These are phyloP conservation scores for Vigna angularis DNA, from an alignment of 306 rosid species.

Conservation along the genomic window DNA sequence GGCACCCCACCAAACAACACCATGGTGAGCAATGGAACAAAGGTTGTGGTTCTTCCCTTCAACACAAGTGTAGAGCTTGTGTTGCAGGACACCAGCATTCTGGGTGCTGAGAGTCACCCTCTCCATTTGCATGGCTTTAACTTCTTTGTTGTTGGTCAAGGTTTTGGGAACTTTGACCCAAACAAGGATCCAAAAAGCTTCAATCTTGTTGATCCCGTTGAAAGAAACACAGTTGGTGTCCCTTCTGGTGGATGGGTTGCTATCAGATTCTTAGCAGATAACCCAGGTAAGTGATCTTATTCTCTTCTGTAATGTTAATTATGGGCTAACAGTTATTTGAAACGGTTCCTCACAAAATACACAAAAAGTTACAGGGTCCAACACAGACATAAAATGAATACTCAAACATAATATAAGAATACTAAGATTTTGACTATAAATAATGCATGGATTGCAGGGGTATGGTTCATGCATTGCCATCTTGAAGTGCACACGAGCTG, in stretches of 20 bases:
- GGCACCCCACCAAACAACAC: conserved; percentile 69
- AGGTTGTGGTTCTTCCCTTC: conserved; percentile 60
- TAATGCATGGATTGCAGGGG: conserved; percentile 48
- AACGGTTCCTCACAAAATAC: background rate
- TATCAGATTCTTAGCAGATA: conserved; percentile 66
- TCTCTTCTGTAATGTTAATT: background rate
- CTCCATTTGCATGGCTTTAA: conserved; percentile 77
- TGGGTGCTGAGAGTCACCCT: conserved; percentile 70
- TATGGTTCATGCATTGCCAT: conserved; percentile 87
- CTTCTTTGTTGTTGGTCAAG: conserved; percentile 75
- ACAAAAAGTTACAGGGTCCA: no score
- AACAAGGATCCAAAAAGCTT: conserved; percentile 56
- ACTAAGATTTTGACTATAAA: conserved; percentile 1
- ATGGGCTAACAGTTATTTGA: no score
- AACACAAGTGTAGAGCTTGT: conserved; percentile 67
- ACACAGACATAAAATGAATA: no score
- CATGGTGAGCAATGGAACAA: conserved; percentile 69
- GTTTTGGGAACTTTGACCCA: conserved; percentile 68
- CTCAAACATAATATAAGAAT: background rate
- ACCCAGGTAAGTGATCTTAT: conserved; percentile 55
- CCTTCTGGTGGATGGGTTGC: conserved; percentile 83
- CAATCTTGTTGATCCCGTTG: conserved; percentile 68
- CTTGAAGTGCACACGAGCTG: conserved; percentile 72
- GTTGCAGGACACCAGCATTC: conserved; percentile 68
- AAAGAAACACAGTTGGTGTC: conserved; percentile 65